Base-by-base conservation (phyloP, 495 filamentous ascomycete genomes). In the Massariosphaeria phaeospora region DNA sequence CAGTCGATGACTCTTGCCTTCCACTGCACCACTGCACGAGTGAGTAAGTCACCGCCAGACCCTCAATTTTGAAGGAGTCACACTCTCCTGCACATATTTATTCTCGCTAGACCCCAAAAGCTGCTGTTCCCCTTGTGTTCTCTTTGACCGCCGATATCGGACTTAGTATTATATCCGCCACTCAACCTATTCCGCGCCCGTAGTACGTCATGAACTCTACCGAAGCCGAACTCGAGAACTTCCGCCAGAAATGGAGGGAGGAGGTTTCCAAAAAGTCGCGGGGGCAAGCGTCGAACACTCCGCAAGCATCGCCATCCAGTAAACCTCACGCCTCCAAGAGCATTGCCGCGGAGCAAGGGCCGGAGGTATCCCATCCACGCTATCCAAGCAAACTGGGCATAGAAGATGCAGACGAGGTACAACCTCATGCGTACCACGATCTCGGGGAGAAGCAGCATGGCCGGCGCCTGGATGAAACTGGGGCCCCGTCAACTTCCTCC, bases 231-330 rank as follows among this genome's bases (percentile, higher is more conserved):
- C 78, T 95, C 59, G 83, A 91, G 64, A 78, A 73, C 27, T 95
- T 95, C 71, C 84, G 89, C 62, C 75, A 79, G 61, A 77, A 88
- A 75, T 95, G 89, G 89, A 79, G 80, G 42, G 83, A 86, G 61
- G 89, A 95, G 70, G 89, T 95, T 34, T 74, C 75, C 15, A 79
- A 75, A 51, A 76, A 78, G 31, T 24, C 50, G n/a, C 51, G 67
- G 69, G 70, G 13, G 73, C 68, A 43, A 39, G 48, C 55, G 8
- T 36, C 49, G 7, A 69, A 55, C 34, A 48, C 38, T 13, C 36
- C 52, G 7, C 57, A 59, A 27, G 34, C 47, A 38, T 45, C 64
- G 5, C n/a, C n/a, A n/a, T 35, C 57, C n/a, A 62, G 55, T 34
- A 55, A 40, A 18, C 2, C 27, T 30, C 40, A 40, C 21, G 54